Evolutionary conservation across 331 rosid genomes (phyloP), one percentile per base, ranked within the genome.

Genomic region (Rosa hybrid): DNA sequence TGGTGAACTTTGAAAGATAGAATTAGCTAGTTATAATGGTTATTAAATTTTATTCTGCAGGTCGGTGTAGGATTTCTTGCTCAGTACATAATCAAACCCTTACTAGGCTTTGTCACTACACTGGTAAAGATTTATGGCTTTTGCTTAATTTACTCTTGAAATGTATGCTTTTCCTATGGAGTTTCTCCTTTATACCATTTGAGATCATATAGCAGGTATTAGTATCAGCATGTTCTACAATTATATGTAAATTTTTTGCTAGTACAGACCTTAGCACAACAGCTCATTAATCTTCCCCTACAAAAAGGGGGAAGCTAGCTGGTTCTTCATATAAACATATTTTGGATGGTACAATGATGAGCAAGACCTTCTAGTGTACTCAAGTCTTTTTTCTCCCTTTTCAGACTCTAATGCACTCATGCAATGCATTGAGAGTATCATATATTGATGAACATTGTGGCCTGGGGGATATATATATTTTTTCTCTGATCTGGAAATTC

Each of bases 51-150:
- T 81, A 69, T 77, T 59, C 88, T 86, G 81, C 94, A 95, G 99
- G 98, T 95, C 34, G 98, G 98, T 72, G 90, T 95, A n/a, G 99
- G 99, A 74, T 95, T 93, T 88, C 97, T 95, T 79, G 99, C 99
- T 54, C 99, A 93, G 46, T 95, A 93, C 86, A 77, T 95, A 30
- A 89, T 95, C 75, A 95, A 95, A 74, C 98, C 98, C 78, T 6
- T 95, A 86, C 82, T 95, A 45, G 98, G 99, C 68, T 95, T 93
- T 77, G 77, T n/a, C 72, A 89, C 91, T 85, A 90, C 94, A 74
- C 72, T 89, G 93, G 99, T 91, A 87, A 82, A 45, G 23, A 53
- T 50, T 68, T 38, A 50, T 72, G 6, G 17, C 78, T 72, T 34
- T 12, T n/a, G 0, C 51, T 67, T 60, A 25, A 45, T 30, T 41